These are phyloP conservation scores for Nemania sp. DNA, from an alignment of 2,329 filamentous ascomycete genomes.

Conservation along the genomic window DNA sequence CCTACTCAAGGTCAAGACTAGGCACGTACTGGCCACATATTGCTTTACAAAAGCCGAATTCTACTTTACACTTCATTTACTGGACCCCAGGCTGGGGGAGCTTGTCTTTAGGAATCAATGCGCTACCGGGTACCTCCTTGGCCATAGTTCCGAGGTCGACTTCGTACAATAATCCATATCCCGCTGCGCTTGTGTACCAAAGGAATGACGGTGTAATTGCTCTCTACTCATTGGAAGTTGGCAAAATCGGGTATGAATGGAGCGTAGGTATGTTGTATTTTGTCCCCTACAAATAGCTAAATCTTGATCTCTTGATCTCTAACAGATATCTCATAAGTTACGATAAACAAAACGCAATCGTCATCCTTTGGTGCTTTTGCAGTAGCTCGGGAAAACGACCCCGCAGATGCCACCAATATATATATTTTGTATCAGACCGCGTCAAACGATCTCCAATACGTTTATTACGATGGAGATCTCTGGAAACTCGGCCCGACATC, in stretches of 20 bases:
- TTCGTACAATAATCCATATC: neutral
- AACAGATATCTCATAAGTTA: neutral
- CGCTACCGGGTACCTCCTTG: neutral
- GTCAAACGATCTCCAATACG: constrained; percentile 16
- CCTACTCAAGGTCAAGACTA: neutral
- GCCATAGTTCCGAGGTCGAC: constrained; percentile 9
- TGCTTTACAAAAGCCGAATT: neutral
- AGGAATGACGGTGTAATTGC: neutral
- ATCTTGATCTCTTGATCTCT: neutral
- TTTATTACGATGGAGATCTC: constrained; percentile 3
- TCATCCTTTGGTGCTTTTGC: constrained; percentile 19
- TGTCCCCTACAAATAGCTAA: neutral
- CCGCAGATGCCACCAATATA: constrained; percentile 7
- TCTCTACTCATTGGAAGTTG: constrained; percentile 10
- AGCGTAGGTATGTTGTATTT: neutral
- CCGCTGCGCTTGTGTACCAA: constrained; percentile 6
- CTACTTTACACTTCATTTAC: neutral
- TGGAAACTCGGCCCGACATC: neutral
- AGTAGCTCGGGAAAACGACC: constrained; percentile 10
- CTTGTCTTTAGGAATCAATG: constrained; percentile 1
- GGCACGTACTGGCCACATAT: constrained; percentile 8
- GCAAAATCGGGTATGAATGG: neutral
- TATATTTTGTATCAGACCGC: constrained; percentile 20
- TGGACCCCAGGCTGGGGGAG: neutral
- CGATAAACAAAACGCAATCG: neutral